These are phyloP conservation scores for Myochromella boudieri DNA, from an alignment of 768 basidiomycete genomes.

Conservation along the genomic window DNA sequence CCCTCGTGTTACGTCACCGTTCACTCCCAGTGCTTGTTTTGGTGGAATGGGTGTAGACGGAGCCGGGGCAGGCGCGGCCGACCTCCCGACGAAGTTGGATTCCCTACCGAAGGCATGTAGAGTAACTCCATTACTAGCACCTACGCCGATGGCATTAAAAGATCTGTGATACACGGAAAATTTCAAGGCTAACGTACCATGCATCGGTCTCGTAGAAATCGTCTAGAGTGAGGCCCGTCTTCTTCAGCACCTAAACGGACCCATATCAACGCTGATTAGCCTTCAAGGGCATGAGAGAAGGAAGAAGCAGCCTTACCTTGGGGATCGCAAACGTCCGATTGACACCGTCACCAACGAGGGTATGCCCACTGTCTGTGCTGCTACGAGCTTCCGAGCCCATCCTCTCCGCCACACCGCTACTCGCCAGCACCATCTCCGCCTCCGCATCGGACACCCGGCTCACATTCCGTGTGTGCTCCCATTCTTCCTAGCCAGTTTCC, in stretches of 20 bases:
- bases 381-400: no score
- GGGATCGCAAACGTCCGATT: slow-evolving; percentile 91
- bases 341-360: slow-evolving; percentile 89
- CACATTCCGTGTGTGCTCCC: no score
- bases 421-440: no score
- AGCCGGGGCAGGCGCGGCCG: not conserved
- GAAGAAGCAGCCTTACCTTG: slow-evolving; percentile 23
- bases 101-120: not conserved
- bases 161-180: no score
- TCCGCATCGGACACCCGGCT: no score
- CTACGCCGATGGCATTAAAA: no score
- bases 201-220: slow-evolving; percentile 94
- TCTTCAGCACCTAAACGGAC: slow-evolving; percentile 44
- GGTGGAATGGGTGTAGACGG: not conserved
- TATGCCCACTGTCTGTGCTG: no score
- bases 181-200: slow-evolving; percentile 84
- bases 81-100: not conserved
- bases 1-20: no score
- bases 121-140: no score
- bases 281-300: not conserved
- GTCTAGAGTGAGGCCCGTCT: slow-evolving; percentile 58
- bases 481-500: no score
- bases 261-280: not conserved
- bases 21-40: no score
- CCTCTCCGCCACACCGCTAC: no score